A percentile compares a stretch with the other conserved stretches of the same genome.
These are phyloP conservation scores for Fusarium sp. DNA, from an alignment of 2,329 filamentous ascomycete species.

Conservation along the genomic window DNA sequence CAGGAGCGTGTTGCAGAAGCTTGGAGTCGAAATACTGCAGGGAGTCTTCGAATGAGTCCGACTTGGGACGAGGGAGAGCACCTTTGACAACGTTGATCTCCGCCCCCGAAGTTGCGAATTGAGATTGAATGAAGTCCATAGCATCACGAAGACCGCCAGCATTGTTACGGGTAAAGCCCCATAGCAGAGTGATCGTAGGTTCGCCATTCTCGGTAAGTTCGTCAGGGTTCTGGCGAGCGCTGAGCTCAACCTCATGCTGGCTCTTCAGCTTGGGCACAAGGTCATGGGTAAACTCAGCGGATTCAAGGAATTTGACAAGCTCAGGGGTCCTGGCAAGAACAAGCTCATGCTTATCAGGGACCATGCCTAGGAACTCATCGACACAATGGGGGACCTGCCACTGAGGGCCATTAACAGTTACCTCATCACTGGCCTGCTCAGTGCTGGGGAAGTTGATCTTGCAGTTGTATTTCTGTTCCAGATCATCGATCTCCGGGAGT, in stretches of 20 bases:
- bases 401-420: conserved; percentile 95
- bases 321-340: conserved; percentile 82
- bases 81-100: conserved; percentile 90
- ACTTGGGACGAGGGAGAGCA: conserved; percentile 97
- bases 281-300: conserved; percentile 82
- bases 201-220: conserved; percentile 69
- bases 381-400: conserved; percentile 98
- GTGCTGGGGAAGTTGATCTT: conserved; percentile 99
- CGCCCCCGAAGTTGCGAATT: conserved; percentile 89
- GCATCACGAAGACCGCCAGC: conserved; percentile 95
- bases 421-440: conserved; percentile 95
- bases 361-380: conserved; percentile 97
- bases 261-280: conserved; percentile 86
- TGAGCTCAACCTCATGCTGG: conserved; percentile 92
- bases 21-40: conserved; percentile 98
- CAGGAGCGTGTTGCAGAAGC: conserved; percentile 90
- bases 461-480: conserved; percentile 99
- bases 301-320: conserved; percentile 84
- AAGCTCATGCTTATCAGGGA: conserved; percentile 94
- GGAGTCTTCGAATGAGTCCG: conserved; percentile 97
- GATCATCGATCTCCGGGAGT: conserved; percentile 88
- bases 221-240: conserved; percentile 74
- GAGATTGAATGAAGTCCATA: conserved; percentile 90
- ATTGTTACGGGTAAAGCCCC: conserved; percentile 95
- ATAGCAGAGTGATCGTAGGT: conserved; percentile 74